Evolutionary conservation across 164 flowering plant genomes (phyloP).

Genomic region (Tetrastigma voinierianum): DNA sequence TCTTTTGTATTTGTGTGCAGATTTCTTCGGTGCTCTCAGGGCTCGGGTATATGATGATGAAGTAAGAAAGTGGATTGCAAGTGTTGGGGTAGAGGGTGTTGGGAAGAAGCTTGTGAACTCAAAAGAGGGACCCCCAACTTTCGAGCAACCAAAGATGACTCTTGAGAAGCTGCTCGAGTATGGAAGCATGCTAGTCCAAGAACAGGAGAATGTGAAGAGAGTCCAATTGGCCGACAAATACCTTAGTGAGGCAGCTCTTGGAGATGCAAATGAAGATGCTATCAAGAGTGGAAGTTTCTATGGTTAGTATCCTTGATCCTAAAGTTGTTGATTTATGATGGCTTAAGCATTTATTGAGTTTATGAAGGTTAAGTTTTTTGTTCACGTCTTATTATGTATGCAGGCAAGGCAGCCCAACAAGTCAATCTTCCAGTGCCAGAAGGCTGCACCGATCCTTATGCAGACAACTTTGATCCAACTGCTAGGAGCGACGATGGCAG

Average conservation of each 20-base stretch:
- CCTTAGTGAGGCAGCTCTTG: slow-evolving; percentile 48
- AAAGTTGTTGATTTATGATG: slow-evolving; percentile 12
- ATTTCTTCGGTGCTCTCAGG: slow-evolving; percentile 52
- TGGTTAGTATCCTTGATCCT: slow-evolving; percentile 25
- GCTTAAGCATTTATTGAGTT: neutral
- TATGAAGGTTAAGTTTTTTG: neutral
- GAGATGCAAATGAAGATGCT: slow-evolving; percentile 47
- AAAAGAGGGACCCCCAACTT: slow-evolving; percentile 42
- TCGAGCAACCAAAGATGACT: slow-evolving; percentile 45
- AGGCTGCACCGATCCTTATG: slow-evolving; percentile 42
- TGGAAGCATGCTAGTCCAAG: slow-evolving; percentile 49
- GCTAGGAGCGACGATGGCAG: slow-evolving; percentile 42
- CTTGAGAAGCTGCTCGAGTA: slow-evolving; percentile 42
- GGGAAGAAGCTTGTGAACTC: slow-evolving; percentile 52
- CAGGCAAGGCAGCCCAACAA: slow-evolving; percentile 66
- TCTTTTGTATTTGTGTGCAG: slow-evolving; percentile 19
- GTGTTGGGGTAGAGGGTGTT: slow-evolving; percentile 30
- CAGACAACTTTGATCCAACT: slow-evolving; percentile 36
- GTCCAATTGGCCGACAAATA: slow-evolving; percentile 50
- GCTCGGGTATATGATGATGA: slow-evolving; percentile 54
- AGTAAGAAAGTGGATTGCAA: slow-evolving; percentile 40
- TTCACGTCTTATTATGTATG: slow-evolving; percentile 12
- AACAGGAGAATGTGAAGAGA: slow-evolving; percentile 60
- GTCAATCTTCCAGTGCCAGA: slow-evolving; percentile 44
- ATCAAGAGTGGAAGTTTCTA: slow-evolving; percentile 38